Conservation (phyloP, 805 yeast species). For the Teunomyces stri region DNA sequence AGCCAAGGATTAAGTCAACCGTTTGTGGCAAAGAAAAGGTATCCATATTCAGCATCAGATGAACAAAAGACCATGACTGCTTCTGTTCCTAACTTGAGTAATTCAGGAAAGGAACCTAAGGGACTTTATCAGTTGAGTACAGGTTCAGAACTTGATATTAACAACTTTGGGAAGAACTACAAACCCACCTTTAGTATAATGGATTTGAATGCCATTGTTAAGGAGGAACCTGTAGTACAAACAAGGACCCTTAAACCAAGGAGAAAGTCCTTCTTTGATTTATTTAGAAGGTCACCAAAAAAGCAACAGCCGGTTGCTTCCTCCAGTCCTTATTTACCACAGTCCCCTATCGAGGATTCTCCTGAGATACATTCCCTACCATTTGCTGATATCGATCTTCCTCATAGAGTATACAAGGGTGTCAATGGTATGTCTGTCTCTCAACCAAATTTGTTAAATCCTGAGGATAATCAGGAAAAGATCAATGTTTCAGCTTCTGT, state of each 20-base stretch:
- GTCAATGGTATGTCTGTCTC: conserved; percentile 1
- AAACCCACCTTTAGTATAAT: conserved; percentile 34
- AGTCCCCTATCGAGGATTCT: conserved; percentile 10
- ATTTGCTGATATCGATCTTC: conserved; percentile 1
- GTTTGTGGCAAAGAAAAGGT: neutral
- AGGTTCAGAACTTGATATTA: conserved; percentile 40
- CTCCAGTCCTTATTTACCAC: conserved; percentile 12
- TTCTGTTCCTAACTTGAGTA: conserved; percentile 16
- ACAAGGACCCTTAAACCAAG: conserved; percentile 10
- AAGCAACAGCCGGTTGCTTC: conserved; percentile 3
- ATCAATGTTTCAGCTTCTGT: neutral
- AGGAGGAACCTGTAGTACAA: conserved; percentile 5
- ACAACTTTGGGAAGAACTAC: conserved; percentile 38
- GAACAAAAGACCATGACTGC: neutral
- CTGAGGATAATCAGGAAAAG: conserved; percentile 6
- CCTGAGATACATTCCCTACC: neutral
- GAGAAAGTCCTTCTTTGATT: conserved; percentile 33
- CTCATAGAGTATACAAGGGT: conserved; percentile 2
- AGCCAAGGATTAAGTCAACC: neutral
- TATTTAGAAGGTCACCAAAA: conserved; percentile 31
- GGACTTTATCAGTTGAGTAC: conserved; percentile 11
- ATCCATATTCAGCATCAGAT: neutral
- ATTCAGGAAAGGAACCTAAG: conserved; percentile 1
- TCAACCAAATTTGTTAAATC: neutral
- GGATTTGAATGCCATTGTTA: conserved; percentile 11